These are phyloP conservation scores for Mayamaea pseudoterrestris DNA, from an alignment of 108 stramenopile species.

Conservation along the genomic window DNA sequence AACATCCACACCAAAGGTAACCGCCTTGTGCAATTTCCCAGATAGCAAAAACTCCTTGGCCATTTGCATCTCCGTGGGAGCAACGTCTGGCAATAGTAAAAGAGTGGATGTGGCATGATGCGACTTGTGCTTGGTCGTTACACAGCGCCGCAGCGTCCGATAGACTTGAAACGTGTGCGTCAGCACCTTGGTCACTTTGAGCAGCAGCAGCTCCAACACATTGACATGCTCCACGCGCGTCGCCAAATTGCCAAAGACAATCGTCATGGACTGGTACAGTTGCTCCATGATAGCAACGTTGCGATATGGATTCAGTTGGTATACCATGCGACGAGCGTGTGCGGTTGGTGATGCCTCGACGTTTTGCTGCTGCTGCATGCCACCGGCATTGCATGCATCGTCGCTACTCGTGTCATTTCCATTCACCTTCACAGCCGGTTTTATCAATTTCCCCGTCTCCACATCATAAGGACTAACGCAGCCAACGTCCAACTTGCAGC, in stretches of 20 bases:
- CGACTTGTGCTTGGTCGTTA: constrained; percentile 1
- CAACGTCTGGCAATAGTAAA: neutral
- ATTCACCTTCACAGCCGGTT: neutral
- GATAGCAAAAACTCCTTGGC: constrained; percentile 60
- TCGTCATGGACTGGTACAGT: constrained; percentile 30
- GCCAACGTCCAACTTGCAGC: constrained; percentile 28
- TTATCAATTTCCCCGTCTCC: neutral
- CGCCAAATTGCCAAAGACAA: constrained; percentile 58
- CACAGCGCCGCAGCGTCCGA: constrained; percentile 36
- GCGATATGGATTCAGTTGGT: neutral
- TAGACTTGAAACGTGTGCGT: constrained; percentile 58
- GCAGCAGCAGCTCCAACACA: constrained; percentile 41
- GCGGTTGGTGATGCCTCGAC: neutral
- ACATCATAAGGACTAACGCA: constrained; percentile 9
- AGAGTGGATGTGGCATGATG: neutral
- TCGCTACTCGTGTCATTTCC: neutral
- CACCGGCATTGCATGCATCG: too few species aligned
- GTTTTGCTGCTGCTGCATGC: neutral
- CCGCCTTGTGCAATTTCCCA: constrained; percentile 60
- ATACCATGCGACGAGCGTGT: constrained; percentile 1
- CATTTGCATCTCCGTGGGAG: constrained; percentile 54
- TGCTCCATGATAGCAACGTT: constrained; percentile 5
- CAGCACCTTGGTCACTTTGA: constrained; percentile 60
- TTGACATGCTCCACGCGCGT: constrained; percentile 74
- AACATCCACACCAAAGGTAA: constrained; percentile 83